phyloP scores from a whole-genome alignment of 495 filamentous ascomycete genomes.

The Neurospora discreta region DNA sequence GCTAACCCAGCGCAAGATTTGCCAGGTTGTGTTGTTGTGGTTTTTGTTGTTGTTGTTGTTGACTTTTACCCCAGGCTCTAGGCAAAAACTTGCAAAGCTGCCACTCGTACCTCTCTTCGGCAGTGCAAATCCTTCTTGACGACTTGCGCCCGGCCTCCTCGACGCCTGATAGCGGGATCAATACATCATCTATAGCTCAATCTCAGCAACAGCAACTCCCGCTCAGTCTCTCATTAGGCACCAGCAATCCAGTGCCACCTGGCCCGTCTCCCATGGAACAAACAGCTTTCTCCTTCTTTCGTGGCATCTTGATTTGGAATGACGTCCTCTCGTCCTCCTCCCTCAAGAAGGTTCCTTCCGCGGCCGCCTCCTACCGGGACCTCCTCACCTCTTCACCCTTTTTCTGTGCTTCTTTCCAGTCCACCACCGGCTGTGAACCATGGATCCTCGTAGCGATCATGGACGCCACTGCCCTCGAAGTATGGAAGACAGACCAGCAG shows the following conservation, averaged over 20 bases:
- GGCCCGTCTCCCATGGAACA: neutral
- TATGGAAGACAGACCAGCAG: neutral
- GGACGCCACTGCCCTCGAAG: neutral
- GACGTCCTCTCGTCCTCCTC: constrained; percentile 1
- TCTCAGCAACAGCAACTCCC: neutral
- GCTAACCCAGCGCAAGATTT: neutral
- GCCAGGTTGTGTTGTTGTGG: neutral
- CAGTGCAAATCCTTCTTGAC: neutral
- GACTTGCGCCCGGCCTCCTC: neutral
- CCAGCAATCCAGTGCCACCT: neutral
- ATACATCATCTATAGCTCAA: neutral
- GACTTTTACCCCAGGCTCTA: neutral
- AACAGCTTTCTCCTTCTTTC: neutral
- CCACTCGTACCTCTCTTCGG: constrained; percentile 1
- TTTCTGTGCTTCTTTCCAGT: neutral
- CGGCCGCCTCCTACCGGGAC: neutral
- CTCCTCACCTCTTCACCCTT: neutral
- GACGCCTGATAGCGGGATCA: neutral
- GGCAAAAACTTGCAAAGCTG: constrained; percentile 5
- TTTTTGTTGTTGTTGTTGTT: neutral
- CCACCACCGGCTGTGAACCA: neutral
- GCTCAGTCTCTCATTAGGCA: neutral
- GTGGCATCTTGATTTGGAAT: constrained; percentile 2
- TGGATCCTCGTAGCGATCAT: neutral
- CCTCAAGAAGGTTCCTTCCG: neutral